Evolutionary conservation across 768 basidiomycete species (phyloP), one percentile per base, ranked within the genome.

Genomic region (Russula compacta): DNA sequence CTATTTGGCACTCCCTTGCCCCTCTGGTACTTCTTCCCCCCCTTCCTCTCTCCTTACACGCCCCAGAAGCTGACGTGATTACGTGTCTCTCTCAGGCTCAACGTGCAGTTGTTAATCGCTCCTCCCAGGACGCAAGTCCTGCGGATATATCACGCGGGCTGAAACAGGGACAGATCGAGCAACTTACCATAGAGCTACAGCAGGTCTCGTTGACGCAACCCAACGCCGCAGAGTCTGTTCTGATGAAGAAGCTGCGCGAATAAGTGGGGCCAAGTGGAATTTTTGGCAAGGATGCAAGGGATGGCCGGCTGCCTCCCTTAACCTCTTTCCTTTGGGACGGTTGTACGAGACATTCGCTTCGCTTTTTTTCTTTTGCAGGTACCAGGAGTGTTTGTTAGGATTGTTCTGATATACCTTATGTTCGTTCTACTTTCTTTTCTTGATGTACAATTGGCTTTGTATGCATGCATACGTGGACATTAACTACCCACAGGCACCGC

Each of bases 101-200:
- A 57, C 52, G 40, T 3, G 57, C 64, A 2, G 36, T 66, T 1
- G 63, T 60, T 15, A 40, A 74, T 74, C 14, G 77, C 6, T 52
- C 74, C 47, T 68, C 69, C n/a, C 70, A 68, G 14, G 65, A 67
- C 60, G 57, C 72, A 29, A 66, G 71, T 19, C 71, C 72, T 42
- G 63, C 61, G 15, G 74, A 77, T 12, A 73, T 84, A 47, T 60
- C 48, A 2, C 67, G 59, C 17, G 71, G 73, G 65, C 69, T 86
- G 15, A 73, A 76, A 21, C 64, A 61, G 32, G 77, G 77, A 8
- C 71, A 68, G 24, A 70, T 84, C n/a, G 70, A 71, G 56, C 80
- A 82, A 53, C 70, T 83, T 33, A 59, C 56, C n/a, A 33, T 66
- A 33, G 53, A 60, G 43, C 56, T 66, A 24, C 38, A 53, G n/a